Conservation (phyloP, 169 alveolate species). For the Cytauxzoon felis region DNA sequence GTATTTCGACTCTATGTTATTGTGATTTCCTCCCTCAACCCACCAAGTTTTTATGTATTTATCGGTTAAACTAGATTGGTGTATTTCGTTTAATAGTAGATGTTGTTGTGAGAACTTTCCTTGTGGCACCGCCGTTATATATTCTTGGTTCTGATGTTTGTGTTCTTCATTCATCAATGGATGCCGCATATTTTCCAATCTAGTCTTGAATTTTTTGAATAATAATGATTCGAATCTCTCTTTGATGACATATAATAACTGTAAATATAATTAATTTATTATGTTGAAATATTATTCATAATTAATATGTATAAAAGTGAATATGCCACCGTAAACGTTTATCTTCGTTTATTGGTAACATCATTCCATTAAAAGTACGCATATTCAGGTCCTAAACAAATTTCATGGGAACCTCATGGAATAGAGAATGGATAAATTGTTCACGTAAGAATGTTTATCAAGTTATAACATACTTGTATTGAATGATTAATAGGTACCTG, state of each 20-base stretch:
- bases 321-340: too few species aligned
- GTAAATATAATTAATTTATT: not conserved
- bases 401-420: too few species aligned
- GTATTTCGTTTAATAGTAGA: slow-evolving; percentile 17
- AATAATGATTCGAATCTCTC: not conserved
- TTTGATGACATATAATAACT: slow-evolving; percentile 6
- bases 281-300: not conserved
- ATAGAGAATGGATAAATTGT: too few species aligned
- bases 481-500: slow-evolving; percentile 65
- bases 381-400: too few species aligned
- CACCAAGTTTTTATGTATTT: slow-evolving; percentile 73
- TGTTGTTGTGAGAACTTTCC: slow-evolving; percentile 16
- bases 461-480: slow-evolving; percentile 17
- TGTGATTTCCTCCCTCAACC: slow-evolving; percentile 73
- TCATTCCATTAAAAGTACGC: too few species aligned
- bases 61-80: slow-evolving; percentile 11
- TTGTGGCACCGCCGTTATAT: slow-evolving; percentile 3
- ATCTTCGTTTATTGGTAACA: too few species aligned
- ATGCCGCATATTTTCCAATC: not conserved
- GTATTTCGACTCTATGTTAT: slow-evolving; percentile 63
- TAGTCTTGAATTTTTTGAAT: slow-evolving; percentile 16
- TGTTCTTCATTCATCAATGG: slow-evolving; percentile 5
- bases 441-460: slow-evolving; percentile 17
- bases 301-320: slow-evolving; percentile 1
- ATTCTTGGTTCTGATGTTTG: slow-evolving; percentile 14